Percentiles rank a stretch among this genome's conserved stretches.
Conservation (phyloP, 2,329 filamentous ascomycete genomes). For the Neofusicoccum kwambonambiense region DNA sequence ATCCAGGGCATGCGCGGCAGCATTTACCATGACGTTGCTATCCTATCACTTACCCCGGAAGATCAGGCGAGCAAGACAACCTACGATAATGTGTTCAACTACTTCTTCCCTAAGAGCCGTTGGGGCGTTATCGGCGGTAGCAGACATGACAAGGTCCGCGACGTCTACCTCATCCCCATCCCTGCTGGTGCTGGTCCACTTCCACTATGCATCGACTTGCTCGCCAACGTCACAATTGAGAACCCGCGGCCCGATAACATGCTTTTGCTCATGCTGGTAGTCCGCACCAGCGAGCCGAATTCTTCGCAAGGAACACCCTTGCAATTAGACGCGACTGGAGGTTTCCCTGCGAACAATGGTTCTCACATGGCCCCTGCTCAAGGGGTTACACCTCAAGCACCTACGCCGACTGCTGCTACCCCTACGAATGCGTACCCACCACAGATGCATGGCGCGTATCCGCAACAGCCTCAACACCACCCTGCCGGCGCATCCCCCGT, state of each 20-base stretch:
- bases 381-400: background rate
- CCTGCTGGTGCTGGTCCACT: conserved; percentile 66
- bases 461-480: background rate
- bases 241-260: conserved; percentile 69
- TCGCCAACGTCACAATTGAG: conserved; percentile 81
- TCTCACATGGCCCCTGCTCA: conserved; percentile 19
- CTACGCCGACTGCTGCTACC: conserved; percentile 19
- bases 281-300: conserved; percentile 46
- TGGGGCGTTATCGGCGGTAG: conserved; percentile 80
- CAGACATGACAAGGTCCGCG: conserved; percentile 71
- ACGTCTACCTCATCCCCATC: conserved; percentile 88
- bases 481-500: conserved; percentile 21
- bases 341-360: conserved; percentile 20
- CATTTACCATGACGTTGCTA: conserved; percentile 76
- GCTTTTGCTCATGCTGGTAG: conserved; percentile 81
- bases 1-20: conserved; percentile 84
- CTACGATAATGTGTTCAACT: conserved; percentile 79
- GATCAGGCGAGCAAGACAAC: conserved; percentile 57
- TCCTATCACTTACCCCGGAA: conserved; percentile 68
- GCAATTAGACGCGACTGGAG: conserved; percentile 28
- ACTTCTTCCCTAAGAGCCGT: conserved; percentile 77
- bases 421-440: background rate
- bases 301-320: conserved; percentile 30
- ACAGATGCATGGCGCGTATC: background rate
- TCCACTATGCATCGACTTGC: conserved; percentile 83